These are phyloP conservation scores for Tolypocladium guangdongense DNA, from an alignment of 2,329 filamentous ascomycete species.

Conservation along the genomic window DNA sequence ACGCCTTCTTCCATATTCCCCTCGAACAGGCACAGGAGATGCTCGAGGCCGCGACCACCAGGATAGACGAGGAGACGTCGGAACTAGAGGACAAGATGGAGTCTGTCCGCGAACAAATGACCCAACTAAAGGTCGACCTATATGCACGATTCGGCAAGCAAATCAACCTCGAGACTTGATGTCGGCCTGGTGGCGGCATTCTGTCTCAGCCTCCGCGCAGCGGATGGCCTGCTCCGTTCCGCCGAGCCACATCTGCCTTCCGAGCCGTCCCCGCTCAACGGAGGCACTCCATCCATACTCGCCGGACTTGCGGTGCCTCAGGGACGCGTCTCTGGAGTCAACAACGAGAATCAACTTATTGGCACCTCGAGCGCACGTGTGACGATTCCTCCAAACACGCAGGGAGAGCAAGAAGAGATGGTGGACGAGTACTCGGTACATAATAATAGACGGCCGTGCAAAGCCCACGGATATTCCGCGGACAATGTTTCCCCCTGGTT, in stretches of 20 bases:
- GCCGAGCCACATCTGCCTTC: not conserved
- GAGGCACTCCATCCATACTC: not conserved
- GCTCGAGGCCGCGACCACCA: conserved; percentile 58
- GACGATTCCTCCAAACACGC: not conserved
- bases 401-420: not conserved
- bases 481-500: not conserved
- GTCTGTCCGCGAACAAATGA: conserved; percentile 74
- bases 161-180: conserved; percentile 87
- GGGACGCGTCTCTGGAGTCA: not conserved
- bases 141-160: conserved; percentile 93
- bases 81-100: conserved; percentile 67
- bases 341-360: not conserved
- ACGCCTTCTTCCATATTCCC: conserved; percentile 83
- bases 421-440: not conserved
- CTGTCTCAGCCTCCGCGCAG: not conserved
- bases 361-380: not conserved
- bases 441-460: not conserved
- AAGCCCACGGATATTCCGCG: not conserved
- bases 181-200: not conserved
- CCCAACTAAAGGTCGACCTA: conserved; percentile 76
- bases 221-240: not conserved
- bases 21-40: conserved; percentile 80
- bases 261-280: not conserved
- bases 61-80: conserved; percentile 66
- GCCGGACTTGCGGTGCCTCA: not conserved